Evolutionary conservation across 169 alveolate genomes (phyloP).

Genomic region (Neospora caninum): DNA sequence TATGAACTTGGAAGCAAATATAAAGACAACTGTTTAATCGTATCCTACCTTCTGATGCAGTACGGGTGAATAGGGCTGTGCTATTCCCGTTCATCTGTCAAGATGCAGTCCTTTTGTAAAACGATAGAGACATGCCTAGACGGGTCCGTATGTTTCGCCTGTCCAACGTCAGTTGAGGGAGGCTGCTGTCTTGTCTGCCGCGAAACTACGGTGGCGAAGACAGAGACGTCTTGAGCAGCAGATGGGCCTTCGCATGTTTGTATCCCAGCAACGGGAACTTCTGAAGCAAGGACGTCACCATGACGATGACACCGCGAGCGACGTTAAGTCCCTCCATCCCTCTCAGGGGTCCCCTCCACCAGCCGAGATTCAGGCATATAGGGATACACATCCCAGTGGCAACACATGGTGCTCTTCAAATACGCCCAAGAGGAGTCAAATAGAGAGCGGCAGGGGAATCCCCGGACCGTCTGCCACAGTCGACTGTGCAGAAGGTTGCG

Average conservation of each 20-base stretch:
- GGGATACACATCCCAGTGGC: background rate
- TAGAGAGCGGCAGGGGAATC: background rate
- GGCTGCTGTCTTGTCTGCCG: background rate
- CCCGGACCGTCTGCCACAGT: no score
- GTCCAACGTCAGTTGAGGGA: background rate
- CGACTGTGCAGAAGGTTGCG: no score
- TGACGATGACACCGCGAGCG: background rate
- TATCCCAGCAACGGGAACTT: background rate
- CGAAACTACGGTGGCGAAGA: background rate
- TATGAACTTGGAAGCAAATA: no score
- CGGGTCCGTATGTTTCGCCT: background rate
- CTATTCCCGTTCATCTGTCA: background rate
- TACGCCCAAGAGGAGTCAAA: no score
- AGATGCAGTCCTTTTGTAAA: no score
- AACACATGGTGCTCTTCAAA: background rate
- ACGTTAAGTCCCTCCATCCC: background rate
- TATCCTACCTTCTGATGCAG: no score
- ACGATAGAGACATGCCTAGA: no score
- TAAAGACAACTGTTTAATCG: no score
- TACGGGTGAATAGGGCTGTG: no score
- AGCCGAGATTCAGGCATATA: background rate
- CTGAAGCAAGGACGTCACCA: background rate
- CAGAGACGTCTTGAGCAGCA: conserved; percentile 18
- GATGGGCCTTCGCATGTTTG: background rate
- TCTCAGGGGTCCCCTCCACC: background rate